Conservation (phyloP, 805 yeast genomes). For the Cyberlindnera euphorbiae region DNA sequence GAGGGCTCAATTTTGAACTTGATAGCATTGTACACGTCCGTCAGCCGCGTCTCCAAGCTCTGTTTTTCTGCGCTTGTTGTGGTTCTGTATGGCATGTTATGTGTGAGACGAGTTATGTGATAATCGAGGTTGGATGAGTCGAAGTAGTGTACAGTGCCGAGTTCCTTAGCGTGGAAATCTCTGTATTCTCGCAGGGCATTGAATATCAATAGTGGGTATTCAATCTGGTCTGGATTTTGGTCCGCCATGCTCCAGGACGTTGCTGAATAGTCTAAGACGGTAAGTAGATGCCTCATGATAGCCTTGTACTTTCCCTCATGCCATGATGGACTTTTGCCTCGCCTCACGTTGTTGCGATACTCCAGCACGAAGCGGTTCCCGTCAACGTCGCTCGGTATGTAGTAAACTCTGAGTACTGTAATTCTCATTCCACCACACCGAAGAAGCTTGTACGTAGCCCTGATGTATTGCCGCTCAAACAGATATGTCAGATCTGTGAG, state of each 20-base stretch:
- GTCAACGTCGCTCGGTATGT: constrained; percentile 40
- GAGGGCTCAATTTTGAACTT: constrained; percentile 8
- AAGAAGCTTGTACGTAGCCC: constrained; percentile 39
- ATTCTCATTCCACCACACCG: constrained; percentile 9
- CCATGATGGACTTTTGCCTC: constrained; percentile 32
- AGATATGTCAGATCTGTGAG: constrained; percentile 40
- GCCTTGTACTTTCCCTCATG: constrained; percentile 29
- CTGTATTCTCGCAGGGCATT: constrained; percentile 14
- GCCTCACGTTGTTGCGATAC: constrained; percentile 32
- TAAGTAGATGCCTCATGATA: constrained; percentile 34
- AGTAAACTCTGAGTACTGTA: constrained; percentile 40
- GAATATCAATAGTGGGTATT: constrained; percentile 14
- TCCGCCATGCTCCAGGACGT: constrained; percentile 41
- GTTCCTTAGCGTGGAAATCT: constrained; percentile 12
- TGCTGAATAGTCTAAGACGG: constrained; percentile 38
- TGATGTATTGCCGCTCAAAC: constrained; percentile 30
- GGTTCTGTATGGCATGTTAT: constrained; percentile 9
- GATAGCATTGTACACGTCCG: constrained; percentile 15
- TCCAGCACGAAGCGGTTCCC: constrained; percentile 30
- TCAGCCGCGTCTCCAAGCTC: constrained; percentile 13
- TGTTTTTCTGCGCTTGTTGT: constrained; percentile 3
- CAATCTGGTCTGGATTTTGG: too few species aligned
- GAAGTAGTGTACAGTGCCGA: constrained; percentile 15
- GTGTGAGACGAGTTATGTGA: constrained; percentile 34
- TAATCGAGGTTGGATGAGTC: constrained; percentile 17